A percentile compares a stretch with the other conserved stretches of the same genome.
Conservation (phyloP, 257 asterid genomes). For the Apocynum venetum region DNA sequence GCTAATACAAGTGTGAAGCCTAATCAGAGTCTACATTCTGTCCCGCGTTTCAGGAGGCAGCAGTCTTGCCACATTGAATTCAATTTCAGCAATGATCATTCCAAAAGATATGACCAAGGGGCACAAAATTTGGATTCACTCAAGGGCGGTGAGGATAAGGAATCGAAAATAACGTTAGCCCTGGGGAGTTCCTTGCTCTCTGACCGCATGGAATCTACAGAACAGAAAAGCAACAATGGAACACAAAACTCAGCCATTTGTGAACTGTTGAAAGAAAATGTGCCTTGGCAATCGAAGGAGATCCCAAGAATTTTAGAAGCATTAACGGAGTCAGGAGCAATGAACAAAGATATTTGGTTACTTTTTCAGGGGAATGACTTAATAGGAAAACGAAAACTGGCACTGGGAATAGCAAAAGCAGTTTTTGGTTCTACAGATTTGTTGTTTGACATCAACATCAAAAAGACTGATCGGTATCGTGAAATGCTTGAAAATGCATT, state of each 20-base stretch:
- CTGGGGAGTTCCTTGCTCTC: slow-evolving; percentile 49
- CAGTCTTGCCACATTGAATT: slow-evolving; percentile 74
- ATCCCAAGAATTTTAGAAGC: slow-evolving; percentile 44
- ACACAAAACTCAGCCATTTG: slow-evolving; percentile 5
- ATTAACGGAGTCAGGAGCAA: slow-evolving; percentile 22
- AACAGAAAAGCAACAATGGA: neutral
- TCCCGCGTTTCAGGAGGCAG: slow-evolving; percentile 72
- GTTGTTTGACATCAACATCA: slow-evolving; percentile 42
- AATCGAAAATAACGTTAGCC: slow-evolving; percentile 57
- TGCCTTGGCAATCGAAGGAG: slow-evolving; percentile 69
- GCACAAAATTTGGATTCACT: slow-evolving; percentile 57
- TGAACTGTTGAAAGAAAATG: slow-evolving; percentile 38
- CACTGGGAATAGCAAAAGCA: slow-evolving; percentile 46
- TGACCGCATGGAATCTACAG: slow-evolving; percentile 15
- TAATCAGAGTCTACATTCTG: slow-evolving; percentile 29
- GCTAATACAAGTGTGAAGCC: slow-evolving; percentile 33
- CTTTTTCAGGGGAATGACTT: slow-evolving; percentile 64
- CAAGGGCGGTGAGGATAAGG: slow-evolving; percentile 52
- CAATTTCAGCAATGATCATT: slow-evolving; percentile 43
- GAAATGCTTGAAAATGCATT: slow-evolving; percentile 47
- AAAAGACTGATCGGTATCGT: slow-evolving; percentile 13
- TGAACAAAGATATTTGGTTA: slow-evolving; percentile 35
- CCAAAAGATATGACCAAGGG: slow-evolving; percentile 21
- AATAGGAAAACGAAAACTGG: slow-evolving; percentile 54
- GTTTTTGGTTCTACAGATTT: slow-evolving; percentile 56